These are phyloP conservation scores for Ophiosphaerella narmari DNA, from an alignment of 2,329 filamentous ascomycete genomes.

Conservation along the genomic window DNA sequence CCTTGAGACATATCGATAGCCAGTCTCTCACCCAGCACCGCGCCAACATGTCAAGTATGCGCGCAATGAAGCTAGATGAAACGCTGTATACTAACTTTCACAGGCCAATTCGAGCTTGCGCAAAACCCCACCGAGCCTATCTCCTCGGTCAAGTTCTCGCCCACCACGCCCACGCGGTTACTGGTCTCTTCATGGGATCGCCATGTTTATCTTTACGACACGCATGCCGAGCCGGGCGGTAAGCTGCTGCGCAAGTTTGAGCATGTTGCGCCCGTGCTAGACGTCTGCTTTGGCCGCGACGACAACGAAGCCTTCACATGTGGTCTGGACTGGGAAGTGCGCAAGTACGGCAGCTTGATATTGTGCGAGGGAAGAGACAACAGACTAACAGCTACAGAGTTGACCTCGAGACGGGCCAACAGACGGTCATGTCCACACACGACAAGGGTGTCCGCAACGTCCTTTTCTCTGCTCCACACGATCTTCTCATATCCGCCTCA, in stretches of 20 bases:
- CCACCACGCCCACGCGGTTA: conserved; percentile 72
- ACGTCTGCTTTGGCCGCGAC: conserved; percentile 85
- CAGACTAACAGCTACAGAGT: conserved; percentile 54
- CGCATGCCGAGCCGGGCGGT: conserved; percentile 63
- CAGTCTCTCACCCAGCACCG: conserved; percentile 1
- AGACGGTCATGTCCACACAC: conserved; percentile 79
- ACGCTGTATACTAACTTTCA: conserved; percentile 2
- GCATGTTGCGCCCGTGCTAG: conserved; percentile 83
- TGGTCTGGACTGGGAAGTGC: conserved; percentile 85
- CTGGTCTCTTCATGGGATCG: conserved; percentile 96
- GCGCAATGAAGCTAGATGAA: not conserved
- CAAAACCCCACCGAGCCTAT: conserved; percentile 85
- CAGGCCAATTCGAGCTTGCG: conserved; percentile 75
- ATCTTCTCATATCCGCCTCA: conserved; percentile 82
- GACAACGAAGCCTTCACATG: conserved; percentile 85
- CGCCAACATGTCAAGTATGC: conserved; percentile 38
- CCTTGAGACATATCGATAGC: conserved; percentile 6
- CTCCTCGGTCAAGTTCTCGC: conserved; percentile 84
- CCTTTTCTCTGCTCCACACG: conserved; percentile 76
- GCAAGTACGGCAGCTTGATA: conserved; percentile 58
- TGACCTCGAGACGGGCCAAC: conserved; percentile 72
- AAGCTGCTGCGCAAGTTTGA: conserved; percentile 74
- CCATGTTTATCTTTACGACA: conserved; percentile 87
- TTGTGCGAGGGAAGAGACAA: not conserved
- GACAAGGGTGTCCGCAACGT: conserved; percentile 79